Conservation (phyloP, 345 rosid genomes). For the sweet orange (Citrus sinensis) region DNA sequence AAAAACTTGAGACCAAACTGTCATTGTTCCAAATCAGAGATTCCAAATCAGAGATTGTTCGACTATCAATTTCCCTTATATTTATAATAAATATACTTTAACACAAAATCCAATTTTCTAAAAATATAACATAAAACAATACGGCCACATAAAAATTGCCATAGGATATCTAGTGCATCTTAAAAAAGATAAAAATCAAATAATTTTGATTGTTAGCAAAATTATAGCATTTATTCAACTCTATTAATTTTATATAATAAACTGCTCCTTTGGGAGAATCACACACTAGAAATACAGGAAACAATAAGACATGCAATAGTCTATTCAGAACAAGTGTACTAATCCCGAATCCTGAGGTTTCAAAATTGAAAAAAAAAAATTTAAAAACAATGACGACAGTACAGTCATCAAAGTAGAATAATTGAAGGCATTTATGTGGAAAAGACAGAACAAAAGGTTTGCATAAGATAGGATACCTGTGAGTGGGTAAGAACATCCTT, state of each 20-base stretch:
- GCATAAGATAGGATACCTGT: conserved; percentile 40
- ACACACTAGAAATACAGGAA: neutral
- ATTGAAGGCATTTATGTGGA: neutral
- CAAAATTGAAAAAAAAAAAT: neutral
- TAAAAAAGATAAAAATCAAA: neutral
- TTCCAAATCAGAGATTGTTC: too few relatives aligned
- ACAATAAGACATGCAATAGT: neutral
- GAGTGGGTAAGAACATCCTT: conserved; percentile 66
- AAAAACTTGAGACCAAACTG: neutral
- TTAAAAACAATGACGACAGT: neutral
- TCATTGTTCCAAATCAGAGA: neutral
- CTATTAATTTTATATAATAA: too few relatives aligned
- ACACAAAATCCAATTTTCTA: too few relatives aligned
- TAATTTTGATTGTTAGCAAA: neutral
- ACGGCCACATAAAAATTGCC: neutral
- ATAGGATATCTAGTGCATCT: neutral
- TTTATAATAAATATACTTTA: too few relatives aligned
- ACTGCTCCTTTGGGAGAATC: neutral
- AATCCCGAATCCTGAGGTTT: neutral
- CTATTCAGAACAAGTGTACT: neutral
- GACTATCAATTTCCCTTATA: neutral
- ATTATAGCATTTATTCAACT: neutral
- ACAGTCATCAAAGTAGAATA: neutral
- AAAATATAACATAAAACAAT: neutral
- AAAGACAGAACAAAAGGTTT: neutral